Evolutionary conservation across 2,329 filamentous ascomycete genomes (phyloP), one percentile per base, ranked within the genome.

Genomic region (Hypoxylon sp.): DNA sequence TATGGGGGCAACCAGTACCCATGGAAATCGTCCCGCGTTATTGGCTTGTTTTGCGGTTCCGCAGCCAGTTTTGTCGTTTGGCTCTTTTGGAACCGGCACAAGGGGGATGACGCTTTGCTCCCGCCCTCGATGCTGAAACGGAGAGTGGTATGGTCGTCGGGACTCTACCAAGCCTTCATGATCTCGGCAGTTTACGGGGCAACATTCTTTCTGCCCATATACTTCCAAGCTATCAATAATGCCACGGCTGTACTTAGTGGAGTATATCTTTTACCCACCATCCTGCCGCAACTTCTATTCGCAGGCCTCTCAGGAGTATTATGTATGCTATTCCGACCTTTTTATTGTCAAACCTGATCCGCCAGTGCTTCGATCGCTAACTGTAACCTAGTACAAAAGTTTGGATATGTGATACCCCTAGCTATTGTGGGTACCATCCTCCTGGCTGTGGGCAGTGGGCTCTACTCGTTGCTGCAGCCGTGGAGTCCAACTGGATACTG

Each of bases 1-100:
- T 73, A 67, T 48, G 73, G 72, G 15, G 72, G 72, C 7, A 63
- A 55, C 2, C 57, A 66, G 1, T 70, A 71, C 33, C 17, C 70
- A 1, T 76, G 71, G 69, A 64, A 62, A 10, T 63, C 52, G 2
- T 49, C 63, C 4, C 48, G 15, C 0, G 58, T 72, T 8, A 66
- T 72, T 17, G 65, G 60, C 1, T 55, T 67, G 17, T 61, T 72
- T 42, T 52, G 52, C 31, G 68, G 66, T 11, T 60, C 57, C 15
- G 65, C 38, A 2, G 55, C 48, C 2, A 47, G 62, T 1, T 42
- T 71, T 2, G 41, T 60, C 10, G 37, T 60, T 0, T 73, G 73
- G 40, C 37, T 68, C 2, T 29, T 60, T 1, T 67, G 67, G 56
- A 66, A 73, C 26, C 63, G 48, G 23, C 49, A 58, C 17, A 50